These are phyloP conservation scores for Chaetoceros tenuissimus DNA, from an alignment of 108 stramenopile species.

Conservation along the genomic window DNA sequence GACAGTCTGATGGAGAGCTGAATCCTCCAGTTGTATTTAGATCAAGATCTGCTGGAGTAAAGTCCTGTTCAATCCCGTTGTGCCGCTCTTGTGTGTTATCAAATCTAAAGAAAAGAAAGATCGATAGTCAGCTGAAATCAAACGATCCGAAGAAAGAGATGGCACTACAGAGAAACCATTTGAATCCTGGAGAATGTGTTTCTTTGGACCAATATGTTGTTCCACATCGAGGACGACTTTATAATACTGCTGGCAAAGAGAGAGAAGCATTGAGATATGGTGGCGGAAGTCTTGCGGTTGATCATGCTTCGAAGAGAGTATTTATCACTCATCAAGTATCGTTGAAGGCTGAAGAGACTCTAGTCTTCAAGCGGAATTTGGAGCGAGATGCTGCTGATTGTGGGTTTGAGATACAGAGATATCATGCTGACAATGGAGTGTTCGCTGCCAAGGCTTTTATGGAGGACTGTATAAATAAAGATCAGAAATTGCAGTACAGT, in stretches of 20 bases:
- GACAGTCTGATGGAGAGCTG: no score
- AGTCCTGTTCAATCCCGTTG: no score
- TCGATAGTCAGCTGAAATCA: background rate
- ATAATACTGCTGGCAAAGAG: conserved; percentile 17
- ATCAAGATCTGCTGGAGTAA: no score
- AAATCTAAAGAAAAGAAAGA: conserved; percentile 7
- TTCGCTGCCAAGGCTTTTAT: no score
- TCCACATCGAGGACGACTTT: conserved; percentile 24
- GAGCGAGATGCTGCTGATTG: conserved; percentile 1
- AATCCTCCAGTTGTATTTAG: no score
- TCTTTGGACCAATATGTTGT: conserved; percentile 30
- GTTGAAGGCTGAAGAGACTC: no score
- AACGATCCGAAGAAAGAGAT: background rate
- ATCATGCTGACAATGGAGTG: no score
- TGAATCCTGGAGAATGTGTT: conserved; percentile 20
- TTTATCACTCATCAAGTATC: no score
- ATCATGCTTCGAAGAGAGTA: no score
- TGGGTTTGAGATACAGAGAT: no score
- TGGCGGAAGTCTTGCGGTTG: conserved; percentile 33
- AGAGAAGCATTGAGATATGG: conserved; percentile 3
- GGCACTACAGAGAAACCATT: background rate
- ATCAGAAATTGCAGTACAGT: conserved; percentile 4
- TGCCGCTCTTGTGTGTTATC: conserved; percentile 20
- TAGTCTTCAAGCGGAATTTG: no score
- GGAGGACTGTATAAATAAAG: background rate